Evolutionary conservation across 2,329 filamentous ascomycete genomes (phyloP), one percentile per base, ranked within the genome.

Genomic region (Pyrenochaeta sp.): DNA sequence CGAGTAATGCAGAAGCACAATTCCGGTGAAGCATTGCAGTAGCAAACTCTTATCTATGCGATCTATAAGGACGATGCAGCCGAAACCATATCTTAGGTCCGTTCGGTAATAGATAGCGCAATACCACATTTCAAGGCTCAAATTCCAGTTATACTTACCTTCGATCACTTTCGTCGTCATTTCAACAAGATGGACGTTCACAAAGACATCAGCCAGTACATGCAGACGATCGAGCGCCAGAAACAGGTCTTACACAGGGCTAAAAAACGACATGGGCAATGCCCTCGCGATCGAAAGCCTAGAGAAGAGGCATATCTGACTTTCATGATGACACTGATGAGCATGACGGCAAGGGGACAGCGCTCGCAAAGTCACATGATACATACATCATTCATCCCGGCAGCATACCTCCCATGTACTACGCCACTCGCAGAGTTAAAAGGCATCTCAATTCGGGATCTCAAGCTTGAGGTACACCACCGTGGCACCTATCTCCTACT

Each of bases 401-500:
- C 50, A 34, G 47, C 69, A 40, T 72, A 69, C 43, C 55, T 39
- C 4, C 68, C 68, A 30, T 69, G 58, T 32, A 61, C 24, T 22
- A 55, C 42, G 3, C 40, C 65, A 48, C n/a, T 69, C 4, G 54
- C 25, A 2, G 13, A 53, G 13, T 34, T 71, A 36, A 61, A 54
- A 24, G 50, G 53, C 8, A 63, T 73, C 9, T 56, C 61, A 45
- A 73, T 81, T 48, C 62, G 59, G 32, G 60, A 77, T 12, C 70
- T 82, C 6, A 44, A 30, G 15, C 65, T 80, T 15, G 77, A 80
- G 58, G 79, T 69, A n/a, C 78, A 81, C 54, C 79, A 81, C 64
- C 69, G 76, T 5, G 79, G 75, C 1, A 65, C 4, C 0, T 79
- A 77, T 50, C 37, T 80, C 8, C 43, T 78, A 2, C 19, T 80